Evolutionary conservation across 495 filamentous ascomycete species (phyloP), one percentile per base, ranked within the genome.

Genomic region (Penicillium turbatum): DNA sequence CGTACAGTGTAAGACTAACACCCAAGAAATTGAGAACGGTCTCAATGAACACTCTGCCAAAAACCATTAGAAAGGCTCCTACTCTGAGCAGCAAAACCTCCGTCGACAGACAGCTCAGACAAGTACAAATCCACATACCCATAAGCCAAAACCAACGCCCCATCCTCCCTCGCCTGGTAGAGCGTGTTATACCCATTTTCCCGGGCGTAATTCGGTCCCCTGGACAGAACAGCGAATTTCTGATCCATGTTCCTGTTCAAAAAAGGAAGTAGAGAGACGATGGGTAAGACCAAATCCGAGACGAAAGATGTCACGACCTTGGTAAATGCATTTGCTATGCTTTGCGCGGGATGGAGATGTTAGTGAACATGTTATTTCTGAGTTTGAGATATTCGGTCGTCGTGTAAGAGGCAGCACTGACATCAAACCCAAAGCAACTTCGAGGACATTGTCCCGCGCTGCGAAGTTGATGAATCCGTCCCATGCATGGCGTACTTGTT

Each of bases 371-470:
- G n/a, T 15, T 26, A 53, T 30, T 5, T 8, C 4, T 30, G 8
- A 30, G 27, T 30, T 30, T 30, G 13, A 16, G 21, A 13, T 5
- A 5, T 40, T 40, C 17, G 36, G 15, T 7, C 5, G 10, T 12
- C 12, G 21, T 21, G 38, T 10, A 24, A 40, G 15, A 24, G 19
- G 19, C 16, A 40, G 11, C 9, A 31, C n/a, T 62, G 57, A 86
- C 84, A 90, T 89, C 68, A 90, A 74, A 57, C 86, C 86, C 39
- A 88, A 81, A 12, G 86, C 86, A 38, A 90, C 85, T 63, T 88
- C 84, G 24, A 90, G 77, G 30, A 90, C 85, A 54, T 90, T 90
- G 51, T 87, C 86, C 42, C 83, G 79, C 26, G 87, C 79, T 6
- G 85, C 86, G 54, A 87, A 90, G 48, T 86, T 84, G 26, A 83